Evolutionary conservation across 1,284 basidiomycete species (phyloP).

Genomic region (Lignosus rhinocerotis): DNA sequence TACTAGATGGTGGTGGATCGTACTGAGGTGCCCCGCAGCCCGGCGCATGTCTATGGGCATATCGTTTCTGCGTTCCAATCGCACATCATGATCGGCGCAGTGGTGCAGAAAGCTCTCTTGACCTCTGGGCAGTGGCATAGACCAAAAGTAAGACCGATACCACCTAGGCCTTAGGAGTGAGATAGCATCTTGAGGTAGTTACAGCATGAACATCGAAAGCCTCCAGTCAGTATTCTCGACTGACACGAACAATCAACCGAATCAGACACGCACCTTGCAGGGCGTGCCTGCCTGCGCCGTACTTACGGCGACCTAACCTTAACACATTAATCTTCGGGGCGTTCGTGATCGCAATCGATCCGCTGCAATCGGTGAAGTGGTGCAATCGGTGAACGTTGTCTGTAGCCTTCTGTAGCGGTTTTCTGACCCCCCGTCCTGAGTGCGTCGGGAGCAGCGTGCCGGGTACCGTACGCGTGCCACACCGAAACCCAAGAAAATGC

Average conservation of each 20-base stretch:
- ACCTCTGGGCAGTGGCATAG: neutral
- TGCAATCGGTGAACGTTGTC: slow-evolving; percentile 12
- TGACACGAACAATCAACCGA: too few species aligned
- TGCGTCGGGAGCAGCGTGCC: neutral
- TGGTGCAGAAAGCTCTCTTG: neutral
- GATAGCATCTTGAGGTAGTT: too few species aligned
- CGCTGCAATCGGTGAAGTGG: slow-evolving; percentile 22
- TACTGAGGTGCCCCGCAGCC: too few species aligned
- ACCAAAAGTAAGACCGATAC: neutral
- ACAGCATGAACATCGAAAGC: too few species aligned
- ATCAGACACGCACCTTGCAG: too few species aligned
- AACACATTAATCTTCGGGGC: neutral
- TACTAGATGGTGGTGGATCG: too few species aligned
- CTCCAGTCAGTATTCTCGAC: too few species aligned
- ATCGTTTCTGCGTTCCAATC: neutral
- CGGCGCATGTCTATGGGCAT: too few species aligned
- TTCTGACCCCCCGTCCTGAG: neutral
- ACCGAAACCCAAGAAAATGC: too few species aligned
- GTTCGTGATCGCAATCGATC: slow-evolving; percentile 18
- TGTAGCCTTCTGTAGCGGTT: neutral
- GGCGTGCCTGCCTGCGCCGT: neutral
- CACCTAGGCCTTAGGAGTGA: too few species aligned
- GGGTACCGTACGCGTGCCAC: neutral
- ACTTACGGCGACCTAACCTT: neutral
- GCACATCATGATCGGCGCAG: neutral